Percentiles rank a stretch among this genome's conserved stretches.
phyloP scores from a whole-genome alignment of 108 stramenopile species.

The Skeletonema tropicum region DNA sequence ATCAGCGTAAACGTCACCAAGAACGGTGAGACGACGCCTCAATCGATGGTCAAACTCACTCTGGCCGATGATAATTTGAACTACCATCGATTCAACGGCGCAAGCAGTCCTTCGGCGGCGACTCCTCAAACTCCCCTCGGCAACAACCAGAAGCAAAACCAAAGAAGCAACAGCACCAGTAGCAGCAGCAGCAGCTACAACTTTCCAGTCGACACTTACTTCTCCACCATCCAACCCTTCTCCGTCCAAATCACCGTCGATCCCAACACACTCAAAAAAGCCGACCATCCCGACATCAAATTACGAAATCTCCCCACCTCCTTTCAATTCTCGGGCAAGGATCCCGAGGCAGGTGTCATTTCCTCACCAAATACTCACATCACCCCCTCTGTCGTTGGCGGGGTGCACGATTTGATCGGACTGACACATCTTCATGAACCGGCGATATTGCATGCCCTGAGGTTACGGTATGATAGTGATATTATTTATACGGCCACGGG shows the following conservation, averaged over 20 bases:
- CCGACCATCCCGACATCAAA: constrained; percentile 82
- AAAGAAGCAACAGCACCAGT: no score
- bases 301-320: constrained; percentile 71
- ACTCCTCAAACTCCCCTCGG: constrained; percentile 8
- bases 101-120: constrained; percentile 6
- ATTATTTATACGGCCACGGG: constrained; percentile 93
- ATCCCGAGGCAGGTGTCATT: constrained; percentile 51
- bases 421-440: constrained; percentile 86
- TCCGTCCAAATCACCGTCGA: constrained; percentile 61
- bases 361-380: constrained; percentile 3
- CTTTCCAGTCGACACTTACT: constrained; percentile 42
- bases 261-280: constrained; percentile 70
- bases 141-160: no score
- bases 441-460: constrained; percentile 82
- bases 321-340: constrained; percentile 52
- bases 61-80: constrained; percentile 39
- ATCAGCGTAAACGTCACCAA: constrained; percentile 37
- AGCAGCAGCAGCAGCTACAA: neutral
- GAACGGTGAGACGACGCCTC: constrained; percentile 9
- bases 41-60: constrained; percentile 57
- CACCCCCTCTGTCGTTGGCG: constrained; percentile 47
- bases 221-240: constrained; percentile 59
- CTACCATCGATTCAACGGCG: constrained; percentile 16
- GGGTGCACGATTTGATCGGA: constrained; percentile 82
- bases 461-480: constrained; percentile 76